Evolutionary conservation across 2,329 filamentous ascomycete genomes (phyloP).

Genomic region (Bipolaris zeicola): DNA sequence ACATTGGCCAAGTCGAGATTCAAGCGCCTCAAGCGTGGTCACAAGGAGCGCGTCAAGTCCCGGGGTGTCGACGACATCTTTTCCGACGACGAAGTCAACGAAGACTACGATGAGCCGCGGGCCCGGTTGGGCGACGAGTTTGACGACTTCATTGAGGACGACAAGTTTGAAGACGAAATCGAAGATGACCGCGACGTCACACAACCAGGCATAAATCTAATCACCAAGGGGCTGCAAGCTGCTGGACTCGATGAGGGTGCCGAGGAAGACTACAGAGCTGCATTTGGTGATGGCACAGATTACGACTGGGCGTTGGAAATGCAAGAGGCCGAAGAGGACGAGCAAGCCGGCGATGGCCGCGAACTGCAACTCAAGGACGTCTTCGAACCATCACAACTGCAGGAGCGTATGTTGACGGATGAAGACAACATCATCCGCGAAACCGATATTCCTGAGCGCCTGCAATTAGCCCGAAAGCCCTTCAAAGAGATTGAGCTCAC

Average conservation of each 20-base stretch:
- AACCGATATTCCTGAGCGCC: conserved; percentile 89
- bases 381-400: conserved; percentile 93
- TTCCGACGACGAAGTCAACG: conserved; percentile 85
- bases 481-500: conserved; percentile 83
- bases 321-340: conserved; percentile 82
- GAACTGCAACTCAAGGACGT: conserved; percentile 94
- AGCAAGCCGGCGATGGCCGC: conserved; percentile 77
- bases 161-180: conserved; percentile 80
- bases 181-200: conserved; percentile 86
- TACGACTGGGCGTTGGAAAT: conserved; percentile 93
- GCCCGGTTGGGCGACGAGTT: conserved; percentile 47
- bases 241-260: conserved; percentile 89
- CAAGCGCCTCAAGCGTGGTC: conserved; percentile 94
- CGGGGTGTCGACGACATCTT: conserved; percentile 91
- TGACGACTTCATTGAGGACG: conserved; percentile 91
- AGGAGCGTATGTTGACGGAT: conserved; percentile 93
- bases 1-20: conserved; percentile 72
- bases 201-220: conserved; percentile 73
- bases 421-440: conserved; percentile 90
- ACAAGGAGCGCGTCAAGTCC: conserved; percentile 68
- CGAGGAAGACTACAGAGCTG: conserved; percentile 92
- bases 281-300: conserved; percentile 94
- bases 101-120: conserved; percentile 53
- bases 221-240: conserved; percentile 74
- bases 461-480: conserved; percentile 86